Conservation (phyloP, 306 rosid species). For the Inga laurina region DNA sequence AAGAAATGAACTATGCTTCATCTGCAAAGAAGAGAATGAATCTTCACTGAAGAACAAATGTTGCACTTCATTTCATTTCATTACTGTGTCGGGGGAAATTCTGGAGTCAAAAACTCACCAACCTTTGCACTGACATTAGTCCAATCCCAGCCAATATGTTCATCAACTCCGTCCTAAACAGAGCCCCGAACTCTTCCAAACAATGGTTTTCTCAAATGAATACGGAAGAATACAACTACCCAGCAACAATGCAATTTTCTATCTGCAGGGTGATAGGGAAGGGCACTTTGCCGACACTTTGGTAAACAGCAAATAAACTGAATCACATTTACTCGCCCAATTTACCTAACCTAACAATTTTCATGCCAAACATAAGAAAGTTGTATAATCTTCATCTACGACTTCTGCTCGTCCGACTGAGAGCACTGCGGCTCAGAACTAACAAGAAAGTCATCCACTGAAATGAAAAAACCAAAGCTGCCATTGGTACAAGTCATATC, state of each 20-base stretch:
- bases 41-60: not conserved
- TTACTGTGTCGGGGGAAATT: not conserved
- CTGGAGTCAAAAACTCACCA: slow-evolving; percentile 1
- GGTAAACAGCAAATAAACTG: slow-evolving; percentile 29
- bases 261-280: slow-evolving; percentile 34
- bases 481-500: slow-evolving; percentile 14
- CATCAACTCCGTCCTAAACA: slow-evolving; percentile 27
- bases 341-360: slow-evolving; percentile 34
- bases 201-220: slow-evolving; percentile 16
- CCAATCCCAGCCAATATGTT: slow-evolving; percentile 18
- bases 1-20: not conserved
- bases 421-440: slow-evolving; percentile 61
- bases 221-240: slow-evolving; percentile 20
- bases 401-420: slow-evolving; percentile 73
- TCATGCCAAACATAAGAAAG: slow-evolving; percentile 23
- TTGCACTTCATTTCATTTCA: not conserved
- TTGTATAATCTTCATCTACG: slow-evolving; percentile 40
- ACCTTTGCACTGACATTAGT: not conserved
- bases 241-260: slow-evolving; percentile 25
- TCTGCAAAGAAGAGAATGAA: not conserved
- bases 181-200: slow-evolving; percentile 24
- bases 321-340: slow-evolving; percentile 30
- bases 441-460: slow-evolving; percentile 85
- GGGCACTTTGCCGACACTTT: slow-evolving; percentile 33
- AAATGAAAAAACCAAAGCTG: slow-evolving; percentile 28